Evolutionary conservation across 2,329 filamentous ascomycete species (phyloP).

Genomic region (Trichoderma hamatum): DNA sequence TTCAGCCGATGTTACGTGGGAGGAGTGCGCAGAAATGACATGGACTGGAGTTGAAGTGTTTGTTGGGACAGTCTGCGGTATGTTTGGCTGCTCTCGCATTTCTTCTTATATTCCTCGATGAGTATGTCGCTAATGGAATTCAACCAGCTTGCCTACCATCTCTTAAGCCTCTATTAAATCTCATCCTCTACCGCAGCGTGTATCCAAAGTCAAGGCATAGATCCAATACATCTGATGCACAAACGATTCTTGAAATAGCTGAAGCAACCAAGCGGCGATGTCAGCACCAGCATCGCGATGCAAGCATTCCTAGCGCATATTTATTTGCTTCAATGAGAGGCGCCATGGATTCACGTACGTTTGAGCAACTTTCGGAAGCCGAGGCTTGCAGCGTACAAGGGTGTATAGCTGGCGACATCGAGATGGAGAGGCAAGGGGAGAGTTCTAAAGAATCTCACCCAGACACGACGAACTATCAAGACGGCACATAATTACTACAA

Average conservation of each 20-base stretch:
- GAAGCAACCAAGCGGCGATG: constrained; percentile 12
- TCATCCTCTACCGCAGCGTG: constrained; percentile 12
- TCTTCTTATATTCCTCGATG: neutral
- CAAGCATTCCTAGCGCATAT: constrained; percentile 1
- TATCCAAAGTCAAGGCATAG: neutral
- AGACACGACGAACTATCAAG: neutral
- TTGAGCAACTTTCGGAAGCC: neutral
- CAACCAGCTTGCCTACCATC: constrained; percentile 22
- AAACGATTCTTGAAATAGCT: neutral
- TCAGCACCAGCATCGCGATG: neutral
- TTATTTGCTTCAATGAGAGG: constrained; percentile 12
- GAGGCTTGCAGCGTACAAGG: neutral
- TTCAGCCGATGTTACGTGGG: constrained; percentile 35
- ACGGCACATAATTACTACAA: neutral
- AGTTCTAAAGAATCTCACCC: neutral
- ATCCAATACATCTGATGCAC: neutral
- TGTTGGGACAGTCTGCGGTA: constrained; percentile 34
- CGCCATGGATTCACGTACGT: neutral
- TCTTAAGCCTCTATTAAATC: constrained; percentile 17
- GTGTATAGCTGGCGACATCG: neutral
- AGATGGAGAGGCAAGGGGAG: neutral
- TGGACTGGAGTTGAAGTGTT: constrained; percentile 34
- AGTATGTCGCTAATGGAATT: neutral
- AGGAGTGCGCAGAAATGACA: constrained; percentile 23
- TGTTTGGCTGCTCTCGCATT: neutral